Base-by-base conservation (phyloP, 2,329 filamentous ascomycete species). In the Ophiostoma quercus region DNA sequence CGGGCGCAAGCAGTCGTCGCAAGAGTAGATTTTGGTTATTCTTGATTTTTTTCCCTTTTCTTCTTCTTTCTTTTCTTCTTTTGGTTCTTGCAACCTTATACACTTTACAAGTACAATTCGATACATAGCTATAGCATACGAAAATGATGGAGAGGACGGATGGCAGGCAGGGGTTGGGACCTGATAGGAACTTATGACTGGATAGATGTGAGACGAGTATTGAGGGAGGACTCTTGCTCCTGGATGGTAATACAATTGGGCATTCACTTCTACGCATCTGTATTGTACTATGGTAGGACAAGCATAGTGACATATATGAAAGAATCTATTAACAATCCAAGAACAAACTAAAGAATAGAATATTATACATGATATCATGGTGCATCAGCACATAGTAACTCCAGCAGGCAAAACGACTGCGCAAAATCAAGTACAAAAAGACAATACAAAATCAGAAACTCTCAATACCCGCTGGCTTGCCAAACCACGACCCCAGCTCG, bases 401-500 rank as follows among this genome's bases (percentile, higher is more conserved):
- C 25, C 25, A 62, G 25, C 57, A 9, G 25, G 6, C 22, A 25
- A 25, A 19, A 12, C 11, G 25, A 19, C 41, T 43, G 41, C 41
- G 3, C 41, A 43, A 47, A 47, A n/a, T n/a, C 41, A 43, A 47
- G 16, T n/a, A 19, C 16, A 19, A n/a, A 41, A 41, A 14, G 39
- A 41, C 39, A 41, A 41, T 1, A 14, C 22, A 25, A 25, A 3
- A 66, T 3, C 67, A 95, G 76, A 95, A 92, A 25, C 90, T 87
- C 74, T 91, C 89, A 71, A 90, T 80, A 1, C 87, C 86, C 9
- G 87, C 85, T n/a, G 88, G 83, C 70, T 84, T 87, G 2, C 94
- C 94, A 80, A 92, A 97, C 94, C 94, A 97, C 34, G 85, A 84
- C 0, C 87, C 88, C 69, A 97, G 79, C 78, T 96, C 92, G 77